A percentile compares a stretch with the other conserved stretches of the same genome.
These are phyloP conservation scores for Fusarium falciforme DNA, from an alignment of 2,329 filamentous ascomycete genomes.

Conservation along the genomic window DNA sequence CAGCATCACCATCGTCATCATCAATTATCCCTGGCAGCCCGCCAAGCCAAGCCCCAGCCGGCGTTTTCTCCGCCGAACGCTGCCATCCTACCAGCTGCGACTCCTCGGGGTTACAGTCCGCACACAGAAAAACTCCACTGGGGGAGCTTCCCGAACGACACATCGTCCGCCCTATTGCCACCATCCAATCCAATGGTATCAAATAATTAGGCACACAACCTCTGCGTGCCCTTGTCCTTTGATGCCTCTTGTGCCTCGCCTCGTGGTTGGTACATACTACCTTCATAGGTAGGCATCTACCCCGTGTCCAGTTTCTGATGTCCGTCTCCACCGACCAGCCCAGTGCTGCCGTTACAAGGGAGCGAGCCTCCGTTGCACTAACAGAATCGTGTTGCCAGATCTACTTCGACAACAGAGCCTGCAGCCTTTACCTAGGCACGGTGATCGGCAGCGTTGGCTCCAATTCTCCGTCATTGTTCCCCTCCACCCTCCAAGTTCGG, in stretches of 20 bases:
- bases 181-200: slow-evolving; percentile 34
- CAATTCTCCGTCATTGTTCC: slow-evolving; percentile 4
- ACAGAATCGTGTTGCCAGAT: neutral
- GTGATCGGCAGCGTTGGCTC: slow-evolving; percentile 1
- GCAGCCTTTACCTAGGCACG: neutral
- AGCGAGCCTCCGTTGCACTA: slow-evolving; percentile 13
- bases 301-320: slow-evolving; percentile 12
- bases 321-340: neutral
- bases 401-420: neutral
- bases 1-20: slow-evolving; percentile 34
- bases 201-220: slow-evolving; percentile 15
- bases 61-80: slow-evolving; percentile 21
- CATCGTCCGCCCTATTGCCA: slow-evolving; percentile 16
- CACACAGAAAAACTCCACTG: slow-evolving; percentile 9
- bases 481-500: slow-evolving; percentile 5
- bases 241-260: neutral
- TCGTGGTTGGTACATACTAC: slow-evolving; percentile 12
- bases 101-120: slow-evolving; percentile 12
- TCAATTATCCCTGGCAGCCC: slow-evolving; percentile 20
- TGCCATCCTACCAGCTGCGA: slow-evolving; percentile 6
- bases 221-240: neutral
- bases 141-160: slow-evolving; percentile 14
- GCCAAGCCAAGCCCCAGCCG: slow-evolving; percentile 31
- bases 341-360: slow-evolving; percentile 1
- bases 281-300: neutral